Base-by-base conservation (phyloP, 179 eudicot genomes). In the Silene coronaria region DNA sequence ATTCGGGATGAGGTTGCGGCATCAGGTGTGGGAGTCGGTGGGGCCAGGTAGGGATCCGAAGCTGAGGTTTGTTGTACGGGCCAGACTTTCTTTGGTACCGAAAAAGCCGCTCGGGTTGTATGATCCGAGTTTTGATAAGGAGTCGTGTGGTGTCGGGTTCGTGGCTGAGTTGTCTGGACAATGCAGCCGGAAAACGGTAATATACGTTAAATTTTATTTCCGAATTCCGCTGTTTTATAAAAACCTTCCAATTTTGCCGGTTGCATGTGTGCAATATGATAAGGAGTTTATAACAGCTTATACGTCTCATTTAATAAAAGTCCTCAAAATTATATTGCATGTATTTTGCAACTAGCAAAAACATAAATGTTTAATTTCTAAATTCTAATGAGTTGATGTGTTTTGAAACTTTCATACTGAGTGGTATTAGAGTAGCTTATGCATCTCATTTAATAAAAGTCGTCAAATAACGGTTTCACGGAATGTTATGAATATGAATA, bases 71-170 rank as follows among this genome's bases (percentile, higher is more conserved):
- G 90, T 88, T 42, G 89, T 85, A n/a, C 77, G 80, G 72, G 87
- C 92, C 22, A 80, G 84, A 36, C 71, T 93, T 84, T 95, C 97
- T 22, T 88, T 67, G 82, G 90, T 95, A 38, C 99, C 99, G 22
- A 92, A 92, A 79, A 88, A 89, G 85, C 97, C 95, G 4, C 85
- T 92, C 3, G 99, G 99, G 24, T 73, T 95, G 6, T 95, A 95
- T 42, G 99, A 95, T 60, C 97, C 97, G 3, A 38, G 79, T 1
- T 76, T 83, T 42, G 99, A 95, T 71, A 92, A 92, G 87, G 97
- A 95, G 32, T 87, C 99, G 22, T 95, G 99, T 42, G 99, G 99
- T 27, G 99, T 95, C 2, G 99, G 99, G 1, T 95, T 95, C 34
- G 97, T 95, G 5, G 97, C 99, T 2, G 97, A 95, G 65, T 84